Conservation (phyloP, 768 basidiomycete genomes). For the Russula compacta region DNA sequence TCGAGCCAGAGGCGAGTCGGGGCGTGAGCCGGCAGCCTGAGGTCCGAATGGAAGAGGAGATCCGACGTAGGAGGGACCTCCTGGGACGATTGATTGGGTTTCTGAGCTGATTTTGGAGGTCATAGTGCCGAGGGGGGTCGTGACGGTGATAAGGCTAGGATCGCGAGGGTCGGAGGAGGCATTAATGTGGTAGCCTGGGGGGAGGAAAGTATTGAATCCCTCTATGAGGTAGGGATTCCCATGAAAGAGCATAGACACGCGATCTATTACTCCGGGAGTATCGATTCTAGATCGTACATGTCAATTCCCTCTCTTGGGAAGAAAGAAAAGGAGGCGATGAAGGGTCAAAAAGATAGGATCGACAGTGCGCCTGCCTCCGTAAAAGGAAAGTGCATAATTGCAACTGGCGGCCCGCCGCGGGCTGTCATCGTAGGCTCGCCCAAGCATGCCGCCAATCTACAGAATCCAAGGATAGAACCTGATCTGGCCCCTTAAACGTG, state of each 20-base stretch:
- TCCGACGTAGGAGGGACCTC: constrained; percentile 25
- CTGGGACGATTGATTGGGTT: constrained; percentile 26
- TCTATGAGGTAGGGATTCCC: constrained; percentile 87
- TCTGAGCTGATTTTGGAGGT: constrained; percentile 49
- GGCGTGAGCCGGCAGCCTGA: constrained; percentile 26
- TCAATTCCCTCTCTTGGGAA: constrained; percentile 17
- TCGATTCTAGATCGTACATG: constrained; percentile 58
- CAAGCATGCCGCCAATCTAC: neutral
- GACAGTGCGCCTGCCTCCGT: neutral
- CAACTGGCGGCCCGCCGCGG: neutral
- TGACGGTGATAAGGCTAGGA: constrained; percentile 69
- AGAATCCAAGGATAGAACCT: neutral
- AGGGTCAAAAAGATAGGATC: constrained; percentile 7
- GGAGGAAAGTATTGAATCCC: constrained; percentile 97
- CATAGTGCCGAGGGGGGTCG: constrained; percentile 65
- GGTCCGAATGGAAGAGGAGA: constrained; percentile 30
- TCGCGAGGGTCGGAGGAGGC: constrained; percentile 62
- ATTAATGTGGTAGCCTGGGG: constrained; percentile 90
- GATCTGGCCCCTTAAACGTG: neutral
- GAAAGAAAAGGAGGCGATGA: constrained; percentile 15
- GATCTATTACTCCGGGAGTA: constrained; percentile 93
- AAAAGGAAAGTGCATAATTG: constrained; percentile 5
- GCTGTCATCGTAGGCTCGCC: neutral
- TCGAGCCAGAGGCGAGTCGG: constrained; percentile 26
- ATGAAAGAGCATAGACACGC: constrained; percentile 87